These are phyloP conservation scores for Kodamaea restingae DNA, from an alignment of 805 yeast species.

Conservation along the genomic window DNA sequence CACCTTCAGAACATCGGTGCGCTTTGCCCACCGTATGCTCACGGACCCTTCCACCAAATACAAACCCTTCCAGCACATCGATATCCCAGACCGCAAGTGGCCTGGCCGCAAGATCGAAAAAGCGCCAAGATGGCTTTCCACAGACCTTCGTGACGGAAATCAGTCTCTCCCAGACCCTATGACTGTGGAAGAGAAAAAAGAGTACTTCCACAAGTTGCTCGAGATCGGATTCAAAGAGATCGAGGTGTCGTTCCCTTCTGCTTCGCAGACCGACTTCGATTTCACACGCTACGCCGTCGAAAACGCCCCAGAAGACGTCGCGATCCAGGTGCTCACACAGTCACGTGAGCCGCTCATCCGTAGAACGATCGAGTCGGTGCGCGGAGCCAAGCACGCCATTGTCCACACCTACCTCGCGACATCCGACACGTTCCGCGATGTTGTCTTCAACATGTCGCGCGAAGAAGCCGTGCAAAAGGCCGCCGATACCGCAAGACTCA, in stretches of 20 bases:
- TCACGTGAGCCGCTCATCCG: conserved; percentile 71
- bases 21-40: conserved; percentile 46
- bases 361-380: conserved; percentile 69
- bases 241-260: conserved; percentile 78
- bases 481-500: conserved; percentile 64
- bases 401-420: conserved; percentile 75
- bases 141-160: conserved; percentile 79
- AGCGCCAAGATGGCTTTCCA: conserved; percentile 78
- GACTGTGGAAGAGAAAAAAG: conserved; percentile 70
- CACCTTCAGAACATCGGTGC: conserved; percentile 18
- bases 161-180: conserved; percentile 81
- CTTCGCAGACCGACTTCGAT: conserved; percentile 79
- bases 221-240: conserved; percentile 78
- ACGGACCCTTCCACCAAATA: conserved; percentile 67
- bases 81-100: conserved; percentile 65
- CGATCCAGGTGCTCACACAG: conserved; percentile 70
- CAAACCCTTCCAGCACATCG: conserved; percentile 49
- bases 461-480: conserved; percentile 67
- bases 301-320: conserved; percentile 71
- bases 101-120: conserved; percentile 61
- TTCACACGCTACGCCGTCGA: conserved; percentile 78
- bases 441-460: conserved; percentile 68
- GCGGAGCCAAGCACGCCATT: conserved; percentile 70
- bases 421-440: conserved; percentile 69
- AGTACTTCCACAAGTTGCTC: conserved; percentile 65